Evolutionary conservation across 108 stramenopile genomes (phyloP).

Genomic region (Conticribra weissflogii): DNA sequence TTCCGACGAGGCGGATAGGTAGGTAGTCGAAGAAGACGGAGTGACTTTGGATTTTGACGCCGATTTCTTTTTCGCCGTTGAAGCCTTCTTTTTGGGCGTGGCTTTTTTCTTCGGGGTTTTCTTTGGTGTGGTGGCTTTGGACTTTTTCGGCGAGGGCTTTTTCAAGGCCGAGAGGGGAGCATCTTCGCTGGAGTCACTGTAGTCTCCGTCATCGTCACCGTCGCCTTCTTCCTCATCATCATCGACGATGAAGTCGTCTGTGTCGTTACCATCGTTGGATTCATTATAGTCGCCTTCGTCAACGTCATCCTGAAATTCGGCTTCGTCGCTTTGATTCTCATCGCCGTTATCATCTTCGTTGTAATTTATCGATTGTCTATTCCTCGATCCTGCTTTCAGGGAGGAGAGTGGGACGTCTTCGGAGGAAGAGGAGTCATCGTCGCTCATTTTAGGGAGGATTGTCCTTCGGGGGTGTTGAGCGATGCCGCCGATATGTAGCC

Average conservation of each 20-base stretch:
- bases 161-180: conserved; percentile 70
- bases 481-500: no score
- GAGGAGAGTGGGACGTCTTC: conserved; percentile 35
- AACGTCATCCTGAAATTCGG: conserved; percentile 30
- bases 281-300: conserved; percentile 9
- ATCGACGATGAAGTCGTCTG: conserved; percentile 32
- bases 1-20: conserved; percentile 37
- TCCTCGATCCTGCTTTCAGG: conserved; percentile 1
- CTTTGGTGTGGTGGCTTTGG: conserved; percentile 9
- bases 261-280: conserved; percentile 18
- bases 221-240: conserved; percentile 30
- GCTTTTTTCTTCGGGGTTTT: conserved; percentile 3
- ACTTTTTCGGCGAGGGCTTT: conserved; percentile 21
- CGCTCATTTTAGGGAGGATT: conserved; percentile 41
- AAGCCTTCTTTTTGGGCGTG: conserved; percentile 14
- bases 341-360: conserved; percentile 27
- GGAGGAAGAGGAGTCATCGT: conserved; percentile 35
- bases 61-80: conserved; percentile 10
- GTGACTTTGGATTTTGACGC: conserved; percentile 24
- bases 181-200: conserved; percentile 59
- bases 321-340: conserved; percentile 12
- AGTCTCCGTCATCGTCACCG: conserved; percentile 31
- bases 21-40: conserved; percentile 24
- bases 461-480: no score
- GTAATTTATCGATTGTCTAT: conserved; percentile 4